Conservation (phyloP, 1,284 basidiomycete genomes). For the Thelephora terrestris region DNA sequence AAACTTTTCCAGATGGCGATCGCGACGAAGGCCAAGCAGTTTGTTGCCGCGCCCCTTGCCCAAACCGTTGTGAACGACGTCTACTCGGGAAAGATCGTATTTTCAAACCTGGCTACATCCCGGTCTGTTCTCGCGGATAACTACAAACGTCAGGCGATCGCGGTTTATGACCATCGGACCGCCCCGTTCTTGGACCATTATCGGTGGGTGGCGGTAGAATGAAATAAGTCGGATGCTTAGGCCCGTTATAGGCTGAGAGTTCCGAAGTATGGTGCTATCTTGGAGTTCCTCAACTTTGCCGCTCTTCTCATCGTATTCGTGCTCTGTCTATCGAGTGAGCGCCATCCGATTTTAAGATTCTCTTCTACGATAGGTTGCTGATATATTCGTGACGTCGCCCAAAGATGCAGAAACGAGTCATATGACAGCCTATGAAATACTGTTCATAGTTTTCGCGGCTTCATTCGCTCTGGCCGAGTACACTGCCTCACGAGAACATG, state of each 20-base stretch:
- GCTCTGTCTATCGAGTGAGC: constrained; percentile 60
- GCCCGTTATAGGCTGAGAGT: constrained; percentile 56
- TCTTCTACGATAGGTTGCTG: neutral
- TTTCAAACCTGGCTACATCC: constrained; percentile 45
- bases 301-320: constrained; percentile 61
- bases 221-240: neutral
- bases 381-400: neutral
- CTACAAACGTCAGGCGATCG: constrained; percentile 69
- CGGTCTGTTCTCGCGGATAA: constrained; percentile 77
- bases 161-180: constrained; percentile 65
- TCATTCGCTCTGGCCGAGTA: constrained; percentile 79
- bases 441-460: constrained; percentile 66
- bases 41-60: constrained; percentile 69
- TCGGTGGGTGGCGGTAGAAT: constrained; percentile 28
- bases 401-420: constrained; percentile 45
- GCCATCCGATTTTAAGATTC: neutral
- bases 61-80: constrained; percentile 81
- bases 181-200: constrained; percentile 78
- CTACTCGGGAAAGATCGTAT: constrained; percentile 63
- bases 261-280: constrained; percentile 67
- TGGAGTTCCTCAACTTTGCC: constrained; percentile 73
- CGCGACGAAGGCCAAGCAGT: constrained; percentile 68
- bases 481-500: constrained; percentile 71
- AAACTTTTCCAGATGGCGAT: constrained; percentile 77
- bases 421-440: constrained; percentile 52